A percentile compares a stretch with the other conserved stretches of the same genome.
These are phyloP conservation scores for Trichosporon ovoides DNA, from an alignment of 1,284 basidiomycete genomes.

Conservation along the genomic window DNA sequence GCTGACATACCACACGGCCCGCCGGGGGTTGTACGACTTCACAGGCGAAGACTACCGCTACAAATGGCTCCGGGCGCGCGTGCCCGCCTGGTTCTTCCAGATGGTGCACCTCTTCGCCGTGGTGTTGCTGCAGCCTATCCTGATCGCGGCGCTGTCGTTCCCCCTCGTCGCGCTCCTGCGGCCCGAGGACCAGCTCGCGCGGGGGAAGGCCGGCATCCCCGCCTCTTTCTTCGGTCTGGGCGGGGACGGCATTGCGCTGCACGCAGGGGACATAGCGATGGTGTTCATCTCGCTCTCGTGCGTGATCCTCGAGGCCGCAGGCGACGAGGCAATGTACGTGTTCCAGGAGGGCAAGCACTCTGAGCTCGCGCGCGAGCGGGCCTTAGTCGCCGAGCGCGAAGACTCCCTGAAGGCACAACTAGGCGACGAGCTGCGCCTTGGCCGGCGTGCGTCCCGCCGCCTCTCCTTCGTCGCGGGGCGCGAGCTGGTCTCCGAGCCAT, in stretches of 20 bases:
- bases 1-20: constrained; percentile 74
- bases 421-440: constrained; percentile 18
- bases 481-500: constrained; percentile 8
- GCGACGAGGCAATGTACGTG: constrained; percentile 86
- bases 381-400: not conserved
- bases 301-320: constrained; percentile 63
- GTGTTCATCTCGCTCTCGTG: constrained; percentile 60
- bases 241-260: constrained; percentile 37
- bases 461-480: constrained; percentile 20
- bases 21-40: constrained; percentile 71
- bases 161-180: constrained; percentile 28
- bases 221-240: constrained; percentile 41
- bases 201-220: not conserved
- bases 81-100: constrained; percentile 66
- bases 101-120: constrained; percentile 77
- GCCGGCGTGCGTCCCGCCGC: constrained; percentile 23
- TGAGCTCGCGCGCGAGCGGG: constrained; percentile 23
- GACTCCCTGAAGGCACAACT: not conserved
- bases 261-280: constrained; percentile 60
- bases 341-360: constrained; percentile 71
- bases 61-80: constrained; percentile 63
- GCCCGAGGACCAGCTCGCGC: constrained; percentile 9
- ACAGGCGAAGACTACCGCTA: constrained; percentile 83
- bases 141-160: constrained; percentile 67
- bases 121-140: constrained; percentile 45